phyloP scores from a whole-genome alignment of 2,329 filamentous ascomycete genomes.

The Penicillium verrucosum region DNA sequence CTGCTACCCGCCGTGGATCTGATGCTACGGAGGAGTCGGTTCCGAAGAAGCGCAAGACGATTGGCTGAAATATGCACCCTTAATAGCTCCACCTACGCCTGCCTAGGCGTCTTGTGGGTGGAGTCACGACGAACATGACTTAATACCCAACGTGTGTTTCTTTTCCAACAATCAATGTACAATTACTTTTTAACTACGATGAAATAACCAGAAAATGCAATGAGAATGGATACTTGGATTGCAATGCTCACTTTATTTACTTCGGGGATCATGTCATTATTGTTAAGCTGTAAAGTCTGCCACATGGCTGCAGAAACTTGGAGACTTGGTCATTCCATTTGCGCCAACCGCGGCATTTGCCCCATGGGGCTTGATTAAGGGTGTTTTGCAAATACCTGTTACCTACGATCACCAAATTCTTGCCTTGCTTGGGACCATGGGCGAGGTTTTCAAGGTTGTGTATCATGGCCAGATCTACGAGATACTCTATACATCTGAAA shows the following conservation, averaged over 20 bases:
- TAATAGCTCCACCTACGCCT: not conserved
- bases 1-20: constrained; percentile 27
- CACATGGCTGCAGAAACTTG: too few relatives aligned
- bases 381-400: too few relatives aligned
- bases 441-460: too few relatives aligned
- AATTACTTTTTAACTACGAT: not conserved
- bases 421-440: too few relatives aligned
- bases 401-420: too few relatives aligned
- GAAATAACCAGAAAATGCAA: not conserved
- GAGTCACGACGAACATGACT: not conserved
- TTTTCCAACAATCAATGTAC: not conserved
- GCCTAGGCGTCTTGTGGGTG: not conserved
- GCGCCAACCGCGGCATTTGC: too few relatives aligned
- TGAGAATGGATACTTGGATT: not conserved
- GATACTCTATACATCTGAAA: too few relatives aligned
- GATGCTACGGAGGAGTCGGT: constrained; percentile 37
- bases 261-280: too few relatives aligned
- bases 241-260: not conserved
- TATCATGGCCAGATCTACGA: too few relatives aligned
- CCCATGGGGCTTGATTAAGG: too few relatives aligned
- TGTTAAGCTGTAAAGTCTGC: too few relatives aligned
- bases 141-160: not conserved
- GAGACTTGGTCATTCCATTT: too few relatives aligned
- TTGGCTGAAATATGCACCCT: constrained; percentile 9
- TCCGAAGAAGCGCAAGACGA: constrained; percentile 35